Base-by-base conservation (phyloP, 2,329 filamentous ascomycete genomes). In the Dactylellina drechsleri region DNA sequence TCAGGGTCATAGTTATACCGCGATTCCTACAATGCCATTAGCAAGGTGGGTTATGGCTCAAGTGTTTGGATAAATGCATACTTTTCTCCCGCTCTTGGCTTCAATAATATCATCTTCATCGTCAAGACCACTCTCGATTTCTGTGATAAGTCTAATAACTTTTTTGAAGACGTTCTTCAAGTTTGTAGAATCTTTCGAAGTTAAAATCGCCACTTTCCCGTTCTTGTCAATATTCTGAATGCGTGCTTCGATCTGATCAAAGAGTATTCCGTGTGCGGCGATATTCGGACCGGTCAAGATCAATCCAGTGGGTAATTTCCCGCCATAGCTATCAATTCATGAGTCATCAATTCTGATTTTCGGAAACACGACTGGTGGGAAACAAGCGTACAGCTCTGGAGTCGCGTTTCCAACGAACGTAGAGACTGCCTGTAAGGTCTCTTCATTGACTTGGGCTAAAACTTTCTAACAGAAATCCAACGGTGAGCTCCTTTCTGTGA, bases 201-300 rank as follows among this genome's bases (percentile, higher is more conserved):
- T 87, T 53, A 96, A 81, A 15, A 88, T 83, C 4, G 92, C 87
- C 77, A 92, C 88, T 58, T 85, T 85, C 57, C 87, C 87, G n/a
- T 89, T 82, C n/a, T 82, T 83, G 71, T 87, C 85, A 68, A 80
- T 67, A 66, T 70, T 77, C 56, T 76, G 68, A 58, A 83, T 82
- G 31, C 79, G 80, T 66, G 79, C 77, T 12, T 87, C 86, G 10
- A 93, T 83, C 80, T 92, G 90, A 70, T 88, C 85, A 78, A 93
- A 93, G n/a, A 93, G 84, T 12, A 91, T 84, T 49, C 88, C 87
- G 80, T 93, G 90, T 1, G 90, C 90, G 41, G 91, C 89, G 78
- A 93, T 90, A 77, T 92, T 92, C 6, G 92, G 90, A 0, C 92
- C 92, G 7, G 91, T 91, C 71, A 92, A 86, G 78, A 94, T 88